These are phyloP conservation scores for Cyclotella cryptica DNA, from an alignment of 108 stramenopile genomes.

Conservation along the genomic window DNA sequence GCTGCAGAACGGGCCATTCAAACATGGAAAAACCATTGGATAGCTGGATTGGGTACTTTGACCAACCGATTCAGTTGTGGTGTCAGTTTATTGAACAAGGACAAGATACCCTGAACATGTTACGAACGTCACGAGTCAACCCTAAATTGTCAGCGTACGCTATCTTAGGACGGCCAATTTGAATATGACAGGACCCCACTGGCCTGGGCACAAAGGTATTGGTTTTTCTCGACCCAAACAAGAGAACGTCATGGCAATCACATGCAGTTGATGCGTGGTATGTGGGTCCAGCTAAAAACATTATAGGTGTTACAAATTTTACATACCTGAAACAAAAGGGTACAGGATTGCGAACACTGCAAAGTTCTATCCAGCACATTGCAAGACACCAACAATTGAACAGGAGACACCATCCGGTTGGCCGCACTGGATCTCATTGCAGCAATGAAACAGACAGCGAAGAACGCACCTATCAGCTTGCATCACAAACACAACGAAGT, in stretches of 20 bases:
- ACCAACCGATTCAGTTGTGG: slow-evolving; percentile 50
- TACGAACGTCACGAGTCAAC: slow-evolving; percentile 48
- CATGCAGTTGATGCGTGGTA: slow-evolving; percentile 49
- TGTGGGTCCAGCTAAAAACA: slow-evolving; percentile 38
- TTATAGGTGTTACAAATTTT: slow-evolving; percentile 24
- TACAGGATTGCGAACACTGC: slow-evolving; percentile 19
- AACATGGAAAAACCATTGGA: slow-evolving; percentile 28
- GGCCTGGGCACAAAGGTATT: slow-evolving; percentile 14
- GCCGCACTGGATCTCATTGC: neutral
- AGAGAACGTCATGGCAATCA: slow-evolving; percentile 17
- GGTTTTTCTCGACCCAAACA: slow-evolving; percentile 13
- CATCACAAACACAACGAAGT: neutral
- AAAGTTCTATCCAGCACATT: slow-evolving; percentile 22
- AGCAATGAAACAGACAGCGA: neutral
- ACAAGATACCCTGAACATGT: slow-evolving; percentile 45
- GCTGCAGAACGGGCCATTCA: slow-evolving; percentile 29
- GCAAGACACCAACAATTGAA: slow-evolving; percentile 1
- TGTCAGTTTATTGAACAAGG: slow-evolving; percentile 32
- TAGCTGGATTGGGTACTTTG: slow-evolving; percentile 10
- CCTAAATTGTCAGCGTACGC: slow-evolving; percentile 43
- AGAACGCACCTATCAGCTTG: neutral
- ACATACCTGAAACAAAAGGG: neutral
- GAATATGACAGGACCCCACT: slow-evolving; percentile 12
- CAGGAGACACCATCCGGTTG: neutral
- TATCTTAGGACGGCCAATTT: slow-evolving; percentile 24